Base-by-base conservation (phyloP, 108 stramenopile genomes). In the Cyclotella cryptica region DNA sequence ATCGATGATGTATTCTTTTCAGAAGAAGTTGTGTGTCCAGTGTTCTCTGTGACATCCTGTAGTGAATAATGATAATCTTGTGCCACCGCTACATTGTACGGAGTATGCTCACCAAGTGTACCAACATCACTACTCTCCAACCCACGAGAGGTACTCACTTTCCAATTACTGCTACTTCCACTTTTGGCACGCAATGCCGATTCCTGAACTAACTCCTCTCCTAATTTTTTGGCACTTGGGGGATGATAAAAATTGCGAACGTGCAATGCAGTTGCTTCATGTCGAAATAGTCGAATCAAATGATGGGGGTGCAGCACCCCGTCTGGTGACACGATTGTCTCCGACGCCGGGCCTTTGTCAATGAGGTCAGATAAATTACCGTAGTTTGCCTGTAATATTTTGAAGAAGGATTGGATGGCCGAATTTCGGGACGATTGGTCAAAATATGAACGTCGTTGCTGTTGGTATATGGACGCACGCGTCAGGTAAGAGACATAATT, bases 51-150 rank as follows among this genome's bases (percentile, higher is more conserved):
- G 18, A 22, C 57, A 44, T 62, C 47, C 41, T 66, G 52, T 35
- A 41, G 53, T 22, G 3, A 30, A 8, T 58, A 5, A 10, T 69
- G 45, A 49, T 59, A 18, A 43, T 66, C 28, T 54, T 44, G 47
- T 15, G 92, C 87, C 43, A 80, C 71, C 3, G 92, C 93, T 24
- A 96, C 86, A 67, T 96, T 96, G 68, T 86, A 94, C 10, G 96
- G 96, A 39, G 77, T 40, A 67, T 93, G 92, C 18, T 84, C 86
- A n/a, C 93, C 96, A 55, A 91, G 27, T 1, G 93, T 95, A 13
- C 69, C 73, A 6, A 95, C 94, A 69, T 95, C 94, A 68, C 87
- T 88, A 42, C 85, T 85, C 70, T 97, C 94, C 43, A 93, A 72
- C 28, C 92, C 94, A 15, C 85, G 77, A 11, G 72, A 74, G 19